Base-by-base conservation (phyloP, 768 basidiomycete genomes). In the Boletus reticuloceps region DNA sequence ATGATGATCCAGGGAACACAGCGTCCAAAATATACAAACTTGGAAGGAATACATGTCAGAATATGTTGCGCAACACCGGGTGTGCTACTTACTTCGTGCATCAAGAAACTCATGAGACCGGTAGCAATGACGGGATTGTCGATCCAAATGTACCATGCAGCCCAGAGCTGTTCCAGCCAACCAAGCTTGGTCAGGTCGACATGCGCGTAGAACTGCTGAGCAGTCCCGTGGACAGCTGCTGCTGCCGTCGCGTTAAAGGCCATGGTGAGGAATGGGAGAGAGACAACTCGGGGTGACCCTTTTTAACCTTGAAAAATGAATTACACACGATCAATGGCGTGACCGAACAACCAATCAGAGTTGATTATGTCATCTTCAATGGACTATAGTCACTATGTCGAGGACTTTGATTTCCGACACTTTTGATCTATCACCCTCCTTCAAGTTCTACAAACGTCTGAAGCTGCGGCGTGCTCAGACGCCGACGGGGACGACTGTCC, bases 1-100 rank as follows among this genome's bases (percentile, higher is more conserved):
- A 98, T 87, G 72, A 97, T 89, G 63, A 98, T 88, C 92, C 94
- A 97, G 0, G 95, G 97, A 17, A 98, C 71, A 60, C 88, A 87
- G 22, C 97, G 89, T 38, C 96, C 97, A 67, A 99, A 99, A 76
- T 99, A 99, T 10, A 98, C 92, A 65, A 94, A 73, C 95, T 97
- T 58, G 36, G 17, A 9, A 19, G 16, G 17, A 19, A 31, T n/a
- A 0, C 6, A 12, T 16, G 51, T 54, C 19, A 62, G 19, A 20
- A 58, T 8, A 34, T 44, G 25, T 46, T 13, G 37, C 14, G 17
- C 38, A 19, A 34, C 1, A 7, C 10, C 1, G 5, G 8, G 14
- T 12, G 17, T 1, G 37, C 9, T 13, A 69, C 89, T 51, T 50
- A 96, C 94, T 80, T 99, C 97, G 72, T 99, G 97, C 60, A 98